A percentile compares a stretch with the other conserved stretches of the same genome.
These are phyloP conservation scores for Aspergillus transmontanensis DNA, from an alignment of 2,329 filamentous ascomycete genomes.

Conservation along the genomic window DNA sequence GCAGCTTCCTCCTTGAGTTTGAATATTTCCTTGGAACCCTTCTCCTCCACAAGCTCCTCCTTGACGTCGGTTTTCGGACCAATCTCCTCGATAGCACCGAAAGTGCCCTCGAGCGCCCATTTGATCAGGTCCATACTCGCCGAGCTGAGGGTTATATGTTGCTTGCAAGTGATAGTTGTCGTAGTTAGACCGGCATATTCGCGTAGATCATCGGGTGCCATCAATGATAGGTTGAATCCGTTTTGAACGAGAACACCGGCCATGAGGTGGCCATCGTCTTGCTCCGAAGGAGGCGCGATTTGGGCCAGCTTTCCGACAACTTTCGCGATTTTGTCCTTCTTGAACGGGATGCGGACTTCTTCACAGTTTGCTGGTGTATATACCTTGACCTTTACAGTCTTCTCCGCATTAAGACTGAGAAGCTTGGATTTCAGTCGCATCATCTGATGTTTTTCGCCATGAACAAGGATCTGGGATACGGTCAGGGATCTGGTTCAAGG, in stretches of 20 bases:
- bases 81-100: constrained; percentile 74
- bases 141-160: constrained; percentile 82
- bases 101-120: constrained; percentile 93
- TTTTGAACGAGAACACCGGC: constrained; percentile 94
- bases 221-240: constrained; percentile 94
- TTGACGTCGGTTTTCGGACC: constrained; percentile 28
- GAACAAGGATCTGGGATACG: constrained; percentile 76
- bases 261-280: constrained; percentile 64
- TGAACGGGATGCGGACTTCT: constrained; percentile 92
- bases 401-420: constrained; percentile 84
- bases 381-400: constrained; percentile 81
- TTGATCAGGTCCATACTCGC: constrained; percentile 88
- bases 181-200: constrained; percentile 98
- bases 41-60: constrained; percentile 30
- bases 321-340: constrained; percentile 91
- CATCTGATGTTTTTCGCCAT: constrained; percentile 98
- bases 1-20: constrained; percentile 41
- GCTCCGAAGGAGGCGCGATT: constrained; percentile 65
- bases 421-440: constrained; percentile 94
- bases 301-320: constrained; percentile 92
- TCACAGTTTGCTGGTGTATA: constrained; percentile 94
- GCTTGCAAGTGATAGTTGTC: constrained; percentile 89
- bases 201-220: constrained; percentile 93
- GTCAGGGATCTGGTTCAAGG: constrained; percentile 5
- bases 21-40: constrained; percentile 42